Evolutionary conservation across 1,284 basidiomycete species (phyloP), one percentile per base, ranked within the genome.

Genomic region (Lignosus rhinocerotis): DNA sequence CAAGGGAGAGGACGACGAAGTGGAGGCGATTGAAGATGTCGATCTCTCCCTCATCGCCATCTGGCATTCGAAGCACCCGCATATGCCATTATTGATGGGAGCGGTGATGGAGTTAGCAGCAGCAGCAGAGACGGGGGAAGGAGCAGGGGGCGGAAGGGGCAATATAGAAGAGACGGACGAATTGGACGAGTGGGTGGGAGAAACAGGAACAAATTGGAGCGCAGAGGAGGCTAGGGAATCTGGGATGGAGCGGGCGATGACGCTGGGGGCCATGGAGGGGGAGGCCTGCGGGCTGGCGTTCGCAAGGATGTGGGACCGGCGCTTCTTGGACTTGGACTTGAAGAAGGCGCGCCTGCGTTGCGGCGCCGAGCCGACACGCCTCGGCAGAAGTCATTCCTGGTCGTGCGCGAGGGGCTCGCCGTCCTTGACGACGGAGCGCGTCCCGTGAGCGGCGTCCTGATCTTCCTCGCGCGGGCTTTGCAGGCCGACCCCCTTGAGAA

Each of bases 1-100:
- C 5, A 31, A 36, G 19, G 31, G 10, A 69, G 71, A 85, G 78
- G 73, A 87, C 86, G 64, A 80, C 4, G 63, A 78, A 71, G 33
- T 86, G 84, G 71, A 88, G 83, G 64, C 80, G 16, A 32, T 17
- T 12, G 52, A 36, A 7, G 50, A 30, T 5, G 42, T 21, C 10
- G 55, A 38, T 25, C 31, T 42, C 21, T 49, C 49, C 12, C 44
- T 51, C 7, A 38, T 21, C 9, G 47, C 46, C 5, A 32, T 19
- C 11, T 51, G 46, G 51, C 58, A 62, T 14, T 62, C 45, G 5
- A 31, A 32, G 12, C 61, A 61, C 16, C 42, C 48, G 32, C 59
- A 61, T 19, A 39, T 10, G 34, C 42, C 45, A 25, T 25, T n/a
- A n/a, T n/a, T n/a, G n/a, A n/a, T n/a, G 16, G 53, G 52, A 9